Conservation (phyloP, 495 filamentous ascomycete genomes). For the Penicillium taxi region DNA sequence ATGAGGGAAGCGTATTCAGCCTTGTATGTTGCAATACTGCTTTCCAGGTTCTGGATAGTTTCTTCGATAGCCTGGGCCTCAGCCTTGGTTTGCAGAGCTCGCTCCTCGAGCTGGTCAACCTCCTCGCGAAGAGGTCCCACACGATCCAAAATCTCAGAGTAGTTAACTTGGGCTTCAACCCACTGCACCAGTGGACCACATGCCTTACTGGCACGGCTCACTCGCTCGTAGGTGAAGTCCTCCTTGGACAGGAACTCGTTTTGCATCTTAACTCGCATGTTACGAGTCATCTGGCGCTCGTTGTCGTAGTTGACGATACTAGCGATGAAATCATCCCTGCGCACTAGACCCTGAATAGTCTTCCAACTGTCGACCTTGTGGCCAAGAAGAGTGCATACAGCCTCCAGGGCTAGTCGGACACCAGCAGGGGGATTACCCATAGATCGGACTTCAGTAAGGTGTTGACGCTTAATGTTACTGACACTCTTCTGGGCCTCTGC, state of each 20-base stretch:
- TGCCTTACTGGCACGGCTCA: slow-evolving; percentile 90
- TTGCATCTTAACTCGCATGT: slow-evolving; percentile 77
- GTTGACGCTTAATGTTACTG: slow-evolving; percentile 93
- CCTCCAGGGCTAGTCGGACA: slow-evolving; percentile 86
- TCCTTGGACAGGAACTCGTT: slow-evolving; percentile 84
- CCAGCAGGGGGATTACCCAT: slow-evolving; percentile 87
- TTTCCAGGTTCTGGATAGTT: slow-evolving; percentile 72
- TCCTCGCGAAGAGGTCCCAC: slow-evolving; percentile 91
- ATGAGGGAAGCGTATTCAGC: slow-evolving; percentile 92
- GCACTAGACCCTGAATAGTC: slow-evolving; percentile 75
- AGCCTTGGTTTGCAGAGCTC: slow-evolving; percentile 86
- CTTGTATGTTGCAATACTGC: slow-evolving; percentile 94
- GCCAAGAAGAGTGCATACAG: slow-evolving; percentile 87
- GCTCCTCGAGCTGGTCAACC: slow-evolving; percentile 75
- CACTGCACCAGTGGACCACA: slow-evolving; percentile 96
- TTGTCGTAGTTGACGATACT: slow-evolving; percentile 98
- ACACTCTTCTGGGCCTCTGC: slow-evolving; percentile 88
- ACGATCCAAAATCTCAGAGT: slow-evolving; percentile 90
- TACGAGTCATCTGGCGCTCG: slow-evolving; percentile 85
- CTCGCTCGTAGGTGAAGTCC: slow-evolving; percentile 92
- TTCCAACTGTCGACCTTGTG: slow-evolving; percentile 89
- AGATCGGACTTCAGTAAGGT: slow-evolving; percentile 93
- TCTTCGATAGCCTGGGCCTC: slow-evolving; percentile 87
- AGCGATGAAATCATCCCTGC: slow-evolving; percentile 92
- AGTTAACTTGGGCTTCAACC: slow-evolving; percentile 95